Base-by-base conservation (phyloP, 108 stramenopile species). In the Discostella stelligeroides region DNA sequence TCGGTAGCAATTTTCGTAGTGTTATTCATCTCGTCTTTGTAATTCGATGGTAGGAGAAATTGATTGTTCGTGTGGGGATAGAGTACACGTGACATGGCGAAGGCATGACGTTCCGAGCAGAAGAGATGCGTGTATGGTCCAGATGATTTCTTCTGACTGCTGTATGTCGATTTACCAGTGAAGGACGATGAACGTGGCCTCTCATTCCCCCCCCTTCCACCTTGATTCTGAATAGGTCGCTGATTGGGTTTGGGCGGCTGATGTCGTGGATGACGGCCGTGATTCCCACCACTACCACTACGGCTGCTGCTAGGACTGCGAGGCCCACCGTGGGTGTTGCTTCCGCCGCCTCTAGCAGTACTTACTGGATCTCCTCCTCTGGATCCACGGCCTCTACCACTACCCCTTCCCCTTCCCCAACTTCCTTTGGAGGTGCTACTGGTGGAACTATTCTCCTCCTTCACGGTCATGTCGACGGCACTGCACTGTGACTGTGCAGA, bases 91-190 rank as follows among this genome's bases (percentile, higher is more conserved):
- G 76, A 78, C 25, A 78, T 25, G 10, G 76, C 76, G 49, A 78
- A 78, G 27, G 63, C 58, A 60, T 70, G 76, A 34, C 63, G 68
- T 51, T 70, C 63, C 13, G 76, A 78, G 59, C 69, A 77, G 57
- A 70, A 77, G 17, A 77, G 42, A 43, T 77, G 76, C 4, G 76
- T 53, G 20, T 70, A 70, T 0, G 69, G 76, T 29, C 76, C 76
- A 14, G 70, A 50, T 15, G 57, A 60, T 49, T 60, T 77, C 46
- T 60, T 77, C 0, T 50, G 41, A 27, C 28, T 18, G 27, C 61
- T 55, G 10, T 61, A 2, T 15, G 46, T 61, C 34, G 34, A n/a
- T 4, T 48, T 13, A 24, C 27, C 46, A 39, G 61, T 61, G 18
- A 56, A 37, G 17, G 71, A 72, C 4, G 54, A 72, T 10, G 71